Percentiles rank a stretch among this genome's conserved stretches.
phyloP scores from a whole-genome alignment of 2,329 filamentous ascomycete species.

The Pseudogymnoascus sp. region DNA sequence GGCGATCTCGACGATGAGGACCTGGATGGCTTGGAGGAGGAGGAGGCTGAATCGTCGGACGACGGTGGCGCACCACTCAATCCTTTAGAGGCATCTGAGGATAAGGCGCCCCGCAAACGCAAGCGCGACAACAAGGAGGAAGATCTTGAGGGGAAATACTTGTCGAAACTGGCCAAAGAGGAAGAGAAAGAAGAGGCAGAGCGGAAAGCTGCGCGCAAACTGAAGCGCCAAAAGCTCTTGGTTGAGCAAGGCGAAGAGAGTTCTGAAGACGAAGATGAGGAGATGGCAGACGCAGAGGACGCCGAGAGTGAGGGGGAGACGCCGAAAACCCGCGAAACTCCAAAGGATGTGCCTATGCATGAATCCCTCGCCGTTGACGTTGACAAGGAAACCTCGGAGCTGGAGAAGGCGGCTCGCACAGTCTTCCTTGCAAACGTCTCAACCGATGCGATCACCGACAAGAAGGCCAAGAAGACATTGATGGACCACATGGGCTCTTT shows the following conservation, averaged over 20 bases:
- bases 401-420: slow-evolving; percentile 82
- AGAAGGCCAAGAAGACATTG: slow-evolving; percentile 69
- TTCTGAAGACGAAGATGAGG: slow-evolving; percentile 22
- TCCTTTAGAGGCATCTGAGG: slow-evolving; percentile 35
- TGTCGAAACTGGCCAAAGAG: slow-evolving; percentile 55
- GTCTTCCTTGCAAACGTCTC: slow-evolving; percentile 92
- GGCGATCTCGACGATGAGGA: slow-evolving; percentile 29
- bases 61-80: slow-evolving; percentile 33
- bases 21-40: slow-evolving; percentile 23
- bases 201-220: slow-evolving; percentile 31
- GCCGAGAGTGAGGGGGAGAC: slow-evolving; percentile 26
- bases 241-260: slow-evolving; percentile 30
- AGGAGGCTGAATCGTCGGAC: slow-evolving; percentile 27
- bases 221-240: slow-evolving; percentile 45
- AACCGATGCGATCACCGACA: slow-evolving; percentile 70
- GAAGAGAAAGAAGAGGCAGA: slow-evolving; percentile 47
- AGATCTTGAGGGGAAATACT: slow-evolving; percentile 61
- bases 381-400: slow-evolving; percentile 49
- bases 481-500: slow-evolving; percentile 71
- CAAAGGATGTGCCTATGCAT: slow-evolving; percentile 37
- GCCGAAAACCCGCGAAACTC: slow-evolving; percentile 33
- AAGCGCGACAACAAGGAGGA: slow-evolving; percentile 58
- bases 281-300: slow-evolving; percentile 17
- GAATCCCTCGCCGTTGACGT: slow-evolving; percentile 46
- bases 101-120: slow-evolving; percentile 39